phyloP scores from a whole-genome alignment of 805 yeast species.

The Maudiozyma saulgeensis region DNA sequence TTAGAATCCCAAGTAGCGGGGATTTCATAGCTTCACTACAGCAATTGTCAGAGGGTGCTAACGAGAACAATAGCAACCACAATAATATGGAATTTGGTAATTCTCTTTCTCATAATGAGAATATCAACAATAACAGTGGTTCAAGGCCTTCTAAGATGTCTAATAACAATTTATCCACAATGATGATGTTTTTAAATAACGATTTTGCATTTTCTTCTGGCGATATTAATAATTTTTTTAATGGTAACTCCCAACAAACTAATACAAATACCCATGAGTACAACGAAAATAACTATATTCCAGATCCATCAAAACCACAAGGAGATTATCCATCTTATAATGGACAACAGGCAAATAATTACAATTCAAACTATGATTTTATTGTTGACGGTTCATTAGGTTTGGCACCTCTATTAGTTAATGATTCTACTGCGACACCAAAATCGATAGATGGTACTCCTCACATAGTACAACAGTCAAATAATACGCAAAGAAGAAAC shows the following conservation, averaged over 20 bases:
- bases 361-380: constrained; percentile 38
- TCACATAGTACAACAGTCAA: background rate
- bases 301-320: background rate
- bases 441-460: background rate
- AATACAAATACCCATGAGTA: background rate
- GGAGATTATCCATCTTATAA: background rate
- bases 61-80: background rate
- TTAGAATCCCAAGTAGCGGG: constrained; percentile 21
- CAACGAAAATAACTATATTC: background rate
- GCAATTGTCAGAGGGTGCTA: background rate
- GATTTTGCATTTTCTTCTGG: constrained; percentile 7
- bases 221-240: constrained; percentile 3
- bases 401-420: constrained; percentile 52
- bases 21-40: constrained; percentile 8
- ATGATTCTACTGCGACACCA: background rate
- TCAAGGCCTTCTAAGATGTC: background rate
- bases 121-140: background rate
- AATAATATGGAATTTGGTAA: background rate
- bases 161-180: constrained; percentile 4
- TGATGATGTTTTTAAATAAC: constrained; percentile 9
- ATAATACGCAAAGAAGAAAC: background rate
- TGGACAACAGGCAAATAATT: background rate
- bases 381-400: constrained; percentile 81
- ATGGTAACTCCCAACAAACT: background rate
- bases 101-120: background rate